These are phyloP conservation scores for Plasmodium berghei DNA, from an alignment of 169 alveolate genomes.

Conservation along the genomic window DNA sequence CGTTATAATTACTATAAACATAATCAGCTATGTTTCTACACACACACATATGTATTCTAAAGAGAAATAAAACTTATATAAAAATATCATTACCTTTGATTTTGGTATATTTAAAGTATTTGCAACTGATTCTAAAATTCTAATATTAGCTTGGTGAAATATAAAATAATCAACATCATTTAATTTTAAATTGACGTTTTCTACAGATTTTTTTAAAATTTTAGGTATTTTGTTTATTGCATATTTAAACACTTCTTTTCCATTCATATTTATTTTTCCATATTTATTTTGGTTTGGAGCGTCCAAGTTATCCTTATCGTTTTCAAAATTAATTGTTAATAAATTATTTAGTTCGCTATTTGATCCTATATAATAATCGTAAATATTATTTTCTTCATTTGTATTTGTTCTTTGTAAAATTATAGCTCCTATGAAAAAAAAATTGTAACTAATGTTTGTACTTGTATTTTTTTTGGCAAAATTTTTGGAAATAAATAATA, in stretches of 20 bases:
- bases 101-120: conserved; percentile 73
- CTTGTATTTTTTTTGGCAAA: too few species aligned
- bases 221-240: conserved; percentile 79
- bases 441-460: too few species aligned
- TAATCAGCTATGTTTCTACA: neutral
- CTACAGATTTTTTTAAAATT: conserved; percentile 58
- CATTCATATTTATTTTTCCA: conserved; percentile 80
- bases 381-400: conserved; percentile 72
- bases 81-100: conserved; percentile 64
- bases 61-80: neutral
- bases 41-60: neutral
- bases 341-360: conserved; percentile 62
- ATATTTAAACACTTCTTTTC: conserved; percentile 83
- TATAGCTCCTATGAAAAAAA: conserved; percentile 37
- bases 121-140: conserved; percentile 84
- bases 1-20: too few species aligned
- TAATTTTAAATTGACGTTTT: conserved; percentile 64
- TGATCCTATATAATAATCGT: conserved; percentile 43
- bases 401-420: conserved; percentile 49
- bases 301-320: conserved; percentile 43
- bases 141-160: conserved; percentile 83
- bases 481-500: too few species aligned
- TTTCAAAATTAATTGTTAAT: conserved; percentile 35
- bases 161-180: conserved; percentile 82
- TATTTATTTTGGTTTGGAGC: conserved; percentile 47